These are phyloP conservation scores for Ophiostoma tasmaniense DNA, from an alignment of 2,329 filamentous ascomycete genomes.

Conservation along the genomic window DNA sequence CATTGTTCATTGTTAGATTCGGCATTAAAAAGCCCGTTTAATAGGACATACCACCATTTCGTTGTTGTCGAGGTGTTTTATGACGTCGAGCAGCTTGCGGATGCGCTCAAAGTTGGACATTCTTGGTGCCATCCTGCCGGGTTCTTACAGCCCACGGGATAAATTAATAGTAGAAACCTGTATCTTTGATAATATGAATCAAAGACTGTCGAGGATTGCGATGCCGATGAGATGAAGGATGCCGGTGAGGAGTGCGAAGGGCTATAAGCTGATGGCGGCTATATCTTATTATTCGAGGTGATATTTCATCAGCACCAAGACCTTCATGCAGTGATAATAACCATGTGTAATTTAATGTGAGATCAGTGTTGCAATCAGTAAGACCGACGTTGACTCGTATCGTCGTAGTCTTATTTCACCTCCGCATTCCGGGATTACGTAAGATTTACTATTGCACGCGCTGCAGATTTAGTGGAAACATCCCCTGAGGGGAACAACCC, in stretches of 20 bases:
- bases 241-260: not conserved
- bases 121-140: not conserved
- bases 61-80: not conserved
- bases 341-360: not conserved
- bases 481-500: slow-evolving; percentile 5
- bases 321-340: not conserved
- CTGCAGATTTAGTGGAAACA: not conserved
- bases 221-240: not conserved
- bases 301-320: not conserved
- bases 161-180: not conserved
- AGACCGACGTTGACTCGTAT: not conserved
- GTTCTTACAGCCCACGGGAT: not conserved
- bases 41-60: not conserved
- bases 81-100: slow-evolving; percentile 13
- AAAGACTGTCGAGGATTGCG: not conserved
- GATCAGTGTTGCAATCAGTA: not conserved
- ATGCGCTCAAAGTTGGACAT: slow-evolving; percentile 13
- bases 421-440: not conserved
- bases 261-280: not conserved
- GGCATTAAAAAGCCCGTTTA: not conserved
- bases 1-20: no score
- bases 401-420: not conserved
- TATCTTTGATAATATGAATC: not conserved
- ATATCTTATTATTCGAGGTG: not conserved
- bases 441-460: not conserved